phyloP scores from a whole-genome alignment of 768 basidiomycete genomes.

The Cystofilobasidium bisporidii region DNA sequence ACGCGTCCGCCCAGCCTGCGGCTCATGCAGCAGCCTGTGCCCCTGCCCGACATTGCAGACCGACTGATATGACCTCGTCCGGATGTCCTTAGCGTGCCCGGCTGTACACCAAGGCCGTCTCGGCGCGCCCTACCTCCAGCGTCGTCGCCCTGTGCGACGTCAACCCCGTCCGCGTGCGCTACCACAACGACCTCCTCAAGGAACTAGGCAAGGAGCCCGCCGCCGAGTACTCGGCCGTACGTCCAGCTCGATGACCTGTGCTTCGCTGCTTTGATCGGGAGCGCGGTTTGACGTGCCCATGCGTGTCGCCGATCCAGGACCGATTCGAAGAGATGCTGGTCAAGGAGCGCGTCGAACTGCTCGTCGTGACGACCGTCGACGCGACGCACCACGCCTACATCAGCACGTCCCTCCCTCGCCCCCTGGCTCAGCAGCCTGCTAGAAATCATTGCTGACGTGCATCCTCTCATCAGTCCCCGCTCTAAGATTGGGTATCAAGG shows the following conservation, averaged over 20 bases:
- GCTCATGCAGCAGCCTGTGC: no score
- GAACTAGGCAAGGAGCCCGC: constrained; percentile 41
- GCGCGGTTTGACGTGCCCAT: no score
- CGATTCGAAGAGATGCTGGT: constrained; percentile 46
- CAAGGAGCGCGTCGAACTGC: constrained; percentile 45
- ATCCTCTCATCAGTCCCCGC: constrained; percentile 7
- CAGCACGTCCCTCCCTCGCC: constrained; percentile 34
- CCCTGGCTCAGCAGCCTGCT: background rate
- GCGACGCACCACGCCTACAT: constrained; percentile 48
- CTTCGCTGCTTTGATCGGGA: constrained; percentile 33
- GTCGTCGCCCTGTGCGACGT: constrained; percentile 48
- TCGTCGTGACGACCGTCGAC: constrained; percentile 49
- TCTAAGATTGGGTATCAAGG: constrained; percentile 28
- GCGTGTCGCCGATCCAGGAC: constrained; percentile 30
- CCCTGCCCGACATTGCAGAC: no score
- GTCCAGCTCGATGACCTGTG: constrained; percentile 36
- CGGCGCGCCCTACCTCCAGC: constrained; percentile 43
- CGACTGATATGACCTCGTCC: no score
- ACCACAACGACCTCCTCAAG: constrained; percentile 45
- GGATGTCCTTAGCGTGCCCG: constrained; percentile 43
- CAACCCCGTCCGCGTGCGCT: constrained; percentile 45
- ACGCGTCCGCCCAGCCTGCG: no score
- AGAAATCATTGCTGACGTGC: background rate
- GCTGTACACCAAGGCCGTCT: constrained; percentile 47
- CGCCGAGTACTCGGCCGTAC: constrained; percentile 31